phyloP scores from a whole-genome alignment of 306 rosid species.

The Lupinus albus region DNA sequence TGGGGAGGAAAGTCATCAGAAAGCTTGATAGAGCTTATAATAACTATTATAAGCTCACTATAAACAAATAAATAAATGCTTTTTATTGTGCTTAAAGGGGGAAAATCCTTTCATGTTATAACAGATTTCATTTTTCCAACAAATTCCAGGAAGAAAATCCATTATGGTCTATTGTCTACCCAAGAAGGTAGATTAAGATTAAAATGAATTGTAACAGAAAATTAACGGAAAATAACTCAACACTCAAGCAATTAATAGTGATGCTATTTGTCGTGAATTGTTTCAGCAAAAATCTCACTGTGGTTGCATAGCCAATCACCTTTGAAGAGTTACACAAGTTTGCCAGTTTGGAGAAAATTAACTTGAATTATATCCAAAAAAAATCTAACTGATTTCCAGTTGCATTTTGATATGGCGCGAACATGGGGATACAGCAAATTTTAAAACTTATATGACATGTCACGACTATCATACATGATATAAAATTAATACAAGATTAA shows the following conservation, averaged over 20 bases:
- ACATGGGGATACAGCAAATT: too few relatives aligned
- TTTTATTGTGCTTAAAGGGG: background rate
- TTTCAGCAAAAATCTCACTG: background rate
- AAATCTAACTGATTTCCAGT: too few relatives aligned
- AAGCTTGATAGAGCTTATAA: background rate
- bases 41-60: background rate
- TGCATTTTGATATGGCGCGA: background rate
- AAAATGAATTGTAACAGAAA: conserved; percentile 3
- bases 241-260: conserved; percentile 5
- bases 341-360: too few relatives aligned
- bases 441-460: too few relatives aligned
- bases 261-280: background rate
- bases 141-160: background rate
- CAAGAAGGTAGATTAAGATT: conserved; percentile 16
- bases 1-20: conserved; percentile 19
- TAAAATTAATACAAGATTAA: too few relatives aligned
- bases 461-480: too few relatives aligned
- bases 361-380: too few relatives aligned
- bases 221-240: conserved; percentile 7
- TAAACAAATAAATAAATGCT: conserved; percentile 3
- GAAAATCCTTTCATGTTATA: background rate
- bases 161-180: background rate
- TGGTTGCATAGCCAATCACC: background rate
- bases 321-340: background rate
- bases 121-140: conserved; percentile 10